phyloP scores from a whole-genome alignment of 768 basidiomycete species.

The Amanita phalloides region DNA sequence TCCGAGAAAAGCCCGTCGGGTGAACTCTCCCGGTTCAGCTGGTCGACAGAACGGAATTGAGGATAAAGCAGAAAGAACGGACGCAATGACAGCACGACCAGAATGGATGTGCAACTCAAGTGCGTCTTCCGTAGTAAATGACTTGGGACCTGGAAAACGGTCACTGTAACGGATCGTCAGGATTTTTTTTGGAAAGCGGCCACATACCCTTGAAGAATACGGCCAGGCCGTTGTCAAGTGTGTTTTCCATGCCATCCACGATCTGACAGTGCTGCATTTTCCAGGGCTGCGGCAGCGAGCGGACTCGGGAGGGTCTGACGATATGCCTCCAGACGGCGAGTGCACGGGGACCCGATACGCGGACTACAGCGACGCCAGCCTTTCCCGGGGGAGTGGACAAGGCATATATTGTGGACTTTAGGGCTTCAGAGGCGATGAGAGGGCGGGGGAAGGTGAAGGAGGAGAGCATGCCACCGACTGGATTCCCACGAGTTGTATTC shows the following conservation, averaged over 20 bases:
- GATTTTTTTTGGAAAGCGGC: not conserved
- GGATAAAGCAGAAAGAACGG: slow-evolving; percentile 56
- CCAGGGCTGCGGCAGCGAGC: slow-evolving; percentile 30
- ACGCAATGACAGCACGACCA: slow-evolving; percentile 67
- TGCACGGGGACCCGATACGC: slow-evolving; percentile 74
- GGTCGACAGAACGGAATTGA: slow-evolving; percentile 55
- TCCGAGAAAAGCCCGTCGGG: slow-evolving; percentile 68
- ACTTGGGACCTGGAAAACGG: slow-evolving; percentile 40
- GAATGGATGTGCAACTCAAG: slow-evolving; percentile 85
- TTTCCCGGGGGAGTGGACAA: slow-evolving; percentile 82
- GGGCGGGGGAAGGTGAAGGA: not conserved
- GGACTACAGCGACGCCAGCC: slow-evolving; percentile 72
- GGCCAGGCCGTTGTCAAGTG: slow-evolving; percentile 71
- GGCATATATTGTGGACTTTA: slow-evolving; percentile 75
- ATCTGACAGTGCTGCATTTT: slow-evolving; percentile 62
- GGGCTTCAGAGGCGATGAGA: slow-evolving; percentile 31
- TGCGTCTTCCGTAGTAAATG: slow-evolving; percentile 77
- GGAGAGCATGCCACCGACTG: not conserved
- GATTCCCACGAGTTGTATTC: too few relatives aligned
- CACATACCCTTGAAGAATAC: slow-evolving; percentile 74
- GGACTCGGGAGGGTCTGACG: slow-evolving; percentile 24
- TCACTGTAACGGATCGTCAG: not conserved
- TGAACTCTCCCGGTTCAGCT: slow-evolving; percentile 85
- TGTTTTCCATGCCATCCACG: slow-evolving; percentile 42
- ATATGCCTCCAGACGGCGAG: slow-evolving; percentile 49